phyloP scores from a whole-genome alignment of 1,284 basidiomycete species.

The Moesziomyces sp. region DNA sequence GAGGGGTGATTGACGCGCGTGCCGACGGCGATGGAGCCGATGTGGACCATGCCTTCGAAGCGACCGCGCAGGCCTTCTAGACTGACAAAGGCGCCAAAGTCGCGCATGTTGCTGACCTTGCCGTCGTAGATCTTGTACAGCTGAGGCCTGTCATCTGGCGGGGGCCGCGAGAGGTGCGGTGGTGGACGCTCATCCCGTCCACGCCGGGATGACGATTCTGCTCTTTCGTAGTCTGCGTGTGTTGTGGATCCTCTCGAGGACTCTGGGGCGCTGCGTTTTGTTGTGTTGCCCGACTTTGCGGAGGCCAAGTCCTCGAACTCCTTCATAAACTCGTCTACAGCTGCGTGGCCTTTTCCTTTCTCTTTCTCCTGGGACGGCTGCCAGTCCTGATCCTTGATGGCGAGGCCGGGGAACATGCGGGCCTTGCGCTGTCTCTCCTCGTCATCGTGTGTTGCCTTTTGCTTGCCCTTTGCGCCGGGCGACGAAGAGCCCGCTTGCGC shows the following conservation, averaged over 20 bases:
- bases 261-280: not conserved
- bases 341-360: constrained; percentile 70
- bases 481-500: constrained; percentile 68
- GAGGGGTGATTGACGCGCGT: constrained; percentile 82
- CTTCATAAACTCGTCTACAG: constrained; percentile 87
- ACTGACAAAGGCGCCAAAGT: constrained; percentile 93
- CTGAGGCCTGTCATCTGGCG: constrained; percentile 79
- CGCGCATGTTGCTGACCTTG: constrained; percentile 84
- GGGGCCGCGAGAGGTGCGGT: constrained; percentile 25
- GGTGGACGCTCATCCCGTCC: constrained; percentile 42
- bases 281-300: constrained; percentile 10
- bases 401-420: constrained; percentile 89
- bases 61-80: constrained; percentile 87
- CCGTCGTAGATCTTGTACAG: constrained; percentile 96
- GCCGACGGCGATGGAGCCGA: constrained; percentile 84
- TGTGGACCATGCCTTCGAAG: constrained; percentile 94
- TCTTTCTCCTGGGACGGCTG: constrained; percentile 67
- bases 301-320: constrained; percentile 76
- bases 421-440: constrained; percentile 79
- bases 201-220: constrained; percentile 14
- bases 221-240: constrained; percentile 11
- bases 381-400: constrained; percentile 78
- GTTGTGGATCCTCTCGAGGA: constrained; percentile 8
- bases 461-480: constrained; percentile 63
- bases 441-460: constrained; percentile 68